Conservation (phyloP, 225 moss, liverwort and hornwort genomes). For the Straminergon stramineum region DNA sequence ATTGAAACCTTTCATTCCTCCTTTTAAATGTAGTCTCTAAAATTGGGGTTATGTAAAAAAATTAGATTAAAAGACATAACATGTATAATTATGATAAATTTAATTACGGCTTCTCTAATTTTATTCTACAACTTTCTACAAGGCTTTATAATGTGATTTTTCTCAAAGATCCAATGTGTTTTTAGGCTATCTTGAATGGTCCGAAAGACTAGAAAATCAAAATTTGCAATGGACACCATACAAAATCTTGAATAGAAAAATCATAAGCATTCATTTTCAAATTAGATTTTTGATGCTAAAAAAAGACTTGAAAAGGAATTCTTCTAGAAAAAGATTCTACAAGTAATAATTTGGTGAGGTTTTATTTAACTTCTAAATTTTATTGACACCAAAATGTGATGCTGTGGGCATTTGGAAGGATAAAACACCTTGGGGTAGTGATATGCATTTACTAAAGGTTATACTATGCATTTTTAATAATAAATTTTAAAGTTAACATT, state of each 20-base stretch:
- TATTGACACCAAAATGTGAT: not conserved
- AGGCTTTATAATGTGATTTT: not conserved
- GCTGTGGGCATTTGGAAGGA: not conserved
- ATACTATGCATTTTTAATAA: not conserved
- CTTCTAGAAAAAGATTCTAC: not conserved
- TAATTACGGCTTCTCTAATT: not conserved
- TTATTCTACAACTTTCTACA: not conserved
- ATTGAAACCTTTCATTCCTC: not conserved
- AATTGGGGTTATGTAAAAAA: not conserved
- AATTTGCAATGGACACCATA: not conserved
- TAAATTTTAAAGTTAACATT: not conserved
- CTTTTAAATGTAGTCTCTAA: no score
- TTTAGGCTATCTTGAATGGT: accelerated
- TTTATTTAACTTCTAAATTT: not conserved
- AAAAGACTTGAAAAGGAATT: not conserved
- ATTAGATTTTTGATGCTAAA: not conserved
- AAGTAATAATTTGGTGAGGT: not conserved
- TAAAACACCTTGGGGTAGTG: not conserved
- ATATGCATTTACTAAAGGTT: no score
- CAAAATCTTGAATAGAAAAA: not conserved
- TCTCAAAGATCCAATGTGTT: accelerated
- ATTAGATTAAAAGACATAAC: no score
- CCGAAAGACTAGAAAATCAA: accelerated
- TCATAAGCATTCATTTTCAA: not conserved
- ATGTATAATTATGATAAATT: not conserved